Base-by-base conservation (phyloP, 2,329 filamentous ascomycete genomes). In the Zasmidium angulare region DNA sequence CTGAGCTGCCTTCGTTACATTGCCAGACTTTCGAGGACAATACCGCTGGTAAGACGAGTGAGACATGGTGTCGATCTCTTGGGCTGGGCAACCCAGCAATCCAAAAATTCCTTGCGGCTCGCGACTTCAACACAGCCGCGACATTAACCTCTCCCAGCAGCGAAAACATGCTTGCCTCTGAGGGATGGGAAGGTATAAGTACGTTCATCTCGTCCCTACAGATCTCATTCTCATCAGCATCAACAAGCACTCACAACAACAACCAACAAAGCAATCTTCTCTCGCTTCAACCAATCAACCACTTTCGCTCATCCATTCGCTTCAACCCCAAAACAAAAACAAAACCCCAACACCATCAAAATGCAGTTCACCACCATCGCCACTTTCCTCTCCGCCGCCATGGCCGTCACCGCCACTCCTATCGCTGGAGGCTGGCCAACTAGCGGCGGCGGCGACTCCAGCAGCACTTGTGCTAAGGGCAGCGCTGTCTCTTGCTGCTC, bases 341-440 rank as follows among this genome's bases (percentile, higher is more conserved):
- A 51, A 46, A 46, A n/a, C 29, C 46, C 23, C 3, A 24, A 29
- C 51, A 62, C 52, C 26, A 49, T 55, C 57, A 64, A 63, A 56
- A 64, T 64, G 62, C 62, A 63, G 50, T 64, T 59, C 60, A 59
- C 53, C 51, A 57, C 60, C 57, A 60, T 64, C 62, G 51, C 55
- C 53, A 43, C 36, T 17, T 9, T 43, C 36, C 48, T 63, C 55
- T 48, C 58, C 53, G 60, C 60, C 55, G 56, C 62, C 53, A 55
- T 53, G 36, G 53, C 58, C 43, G 56, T 56, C 55, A 54, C 26
- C 50, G 60, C 59, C 53, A 56, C 29, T 29, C 14, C 26, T n/a
- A 9, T 19, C 36, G 20, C 31, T 17, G 19, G 7, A 19, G 23
- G 36, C 51, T 21, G 21, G 31, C 20, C 31, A 3, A 40, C 10